Evolutionary conservation across 148 eudicot species (phyloP).

Genomic region (Salicornia ramosissima): DNA sequence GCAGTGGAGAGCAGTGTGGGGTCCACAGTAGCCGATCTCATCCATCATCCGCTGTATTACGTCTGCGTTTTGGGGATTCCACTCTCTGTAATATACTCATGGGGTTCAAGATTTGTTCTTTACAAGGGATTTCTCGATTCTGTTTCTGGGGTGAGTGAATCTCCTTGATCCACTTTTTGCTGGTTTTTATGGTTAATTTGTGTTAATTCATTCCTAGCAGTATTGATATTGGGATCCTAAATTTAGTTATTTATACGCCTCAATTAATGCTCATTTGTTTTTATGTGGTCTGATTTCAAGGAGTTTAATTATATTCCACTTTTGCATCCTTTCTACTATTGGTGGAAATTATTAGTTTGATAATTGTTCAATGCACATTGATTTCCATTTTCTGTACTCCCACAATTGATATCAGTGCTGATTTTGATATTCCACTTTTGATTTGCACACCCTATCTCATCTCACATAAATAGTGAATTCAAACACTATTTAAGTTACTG

Average conservation of each 20-base stretch:
- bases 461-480: too few relatives aligned
- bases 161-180: not conserved
- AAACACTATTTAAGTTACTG: too few relatives aligned
- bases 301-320: not conserved
- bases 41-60: slow-evolving; percentile 78
- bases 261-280: slow-evolving; percentile 5
- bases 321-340: too few relatives aligned
- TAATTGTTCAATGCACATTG: too few relatives aligned
- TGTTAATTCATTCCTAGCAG: not conserved
- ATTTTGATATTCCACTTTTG: too few relatives aligned
- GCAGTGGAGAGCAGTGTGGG: slow-evolving; percentile 41
- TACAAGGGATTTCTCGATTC: slow-evolving; percentile 54
- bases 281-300: not conserved
- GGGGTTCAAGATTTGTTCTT: slow-evolving; percentile 46
- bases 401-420: too few relatives aligned
- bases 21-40: slow-evolving; percentile 34
- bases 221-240: slow-evolving; percentile 1
- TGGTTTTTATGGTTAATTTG: not conserved
- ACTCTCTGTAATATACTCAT: slow-evolving; percentile 54
- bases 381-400: too few relatives aligned
- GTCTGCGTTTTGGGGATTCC: slow-evolving; percentile 62
- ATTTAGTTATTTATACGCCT: not conserved
- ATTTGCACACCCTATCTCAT: too few relatives aligned
- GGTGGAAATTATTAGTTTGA: too few relatives aligned
- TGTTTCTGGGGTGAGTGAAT: slow-evolving; percentile 53